Evolutionary conservation across 257 asterid species (phyloP), one percentile per base, ranked within the genome.

Genomic region (Solanum peruvianum): DNA sequence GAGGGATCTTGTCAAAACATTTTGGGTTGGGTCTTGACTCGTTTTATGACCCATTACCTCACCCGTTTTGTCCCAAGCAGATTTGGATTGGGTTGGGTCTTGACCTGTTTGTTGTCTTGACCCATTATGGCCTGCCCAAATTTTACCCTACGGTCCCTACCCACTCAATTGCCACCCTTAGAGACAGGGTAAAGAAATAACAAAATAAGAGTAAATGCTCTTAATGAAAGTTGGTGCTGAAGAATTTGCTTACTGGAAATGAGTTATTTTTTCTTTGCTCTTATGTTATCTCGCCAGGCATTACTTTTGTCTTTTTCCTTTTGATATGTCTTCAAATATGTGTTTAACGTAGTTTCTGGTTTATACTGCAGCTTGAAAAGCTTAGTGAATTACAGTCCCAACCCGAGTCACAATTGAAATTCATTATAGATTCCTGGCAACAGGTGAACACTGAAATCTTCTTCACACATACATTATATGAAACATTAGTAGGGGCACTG

Each of bases 361-460:
- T 78, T 39, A n/a, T 70, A 88, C 88, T 88, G 88, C 95, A 97
- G 99, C 98, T 96, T 87, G 98, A 92, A 91, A 97, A 93, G 94
- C 95, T 97, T 81, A 95, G 99, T 85, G 98, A 96, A 91, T 91
- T 87, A 69, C 99, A 96, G 91, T 88, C 90, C 66, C 98, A 93
- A 89, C 99, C 99, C 15, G 98, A 94, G 91, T 94, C 99, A 12
- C 98, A 94, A 89, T 25, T 97, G 92, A 96, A 94, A 92, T 97
- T 97, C 89, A 92, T 97, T 85, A 84, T 93, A 49, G 99, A 97
- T 88, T 98, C 99, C 41, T 97, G 98, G 98, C 98, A 94, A 89
- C 99, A 97, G 99, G 99, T 96, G 89, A 89, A 83, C 45, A 21
- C n/a, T 47, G 25, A 72, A 86, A 82, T 70, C 85, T 47, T 81